Evolutionary conservation across 2,329 filamentous ascomycete species (phyloP).

Genomic region (Epichloe amarillans): DNA sequence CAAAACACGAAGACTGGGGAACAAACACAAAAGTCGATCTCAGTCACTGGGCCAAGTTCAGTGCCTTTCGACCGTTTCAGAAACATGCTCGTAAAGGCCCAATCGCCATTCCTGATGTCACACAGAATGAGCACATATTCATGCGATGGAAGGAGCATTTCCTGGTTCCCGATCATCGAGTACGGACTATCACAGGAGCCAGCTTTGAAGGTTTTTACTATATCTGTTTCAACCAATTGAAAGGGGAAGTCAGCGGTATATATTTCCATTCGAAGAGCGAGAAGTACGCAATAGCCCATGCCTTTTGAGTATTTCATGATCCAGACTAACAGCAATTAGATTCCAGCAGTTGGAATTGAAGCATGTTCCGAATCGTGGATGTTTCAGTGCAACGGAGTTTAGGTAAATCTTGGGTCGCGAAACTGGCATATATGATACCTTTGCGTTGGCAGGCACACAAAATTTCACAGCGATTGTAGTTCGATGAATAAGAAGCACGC

Average conservation of each 20-base stretch:
- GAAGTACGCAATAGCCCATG: constrained; percentile 49
- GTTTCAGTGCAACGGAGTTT: constrained; percentile 79
- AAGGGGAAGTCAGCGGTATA: constrained; percentile 78
- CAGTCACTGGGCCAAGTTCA: constrained; percentile 85
- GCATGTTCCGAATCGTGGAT: constrained; percentile 74
- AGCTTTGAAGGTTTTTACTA: constrained; percentile 99
- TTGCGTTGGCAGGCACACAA: background rate
- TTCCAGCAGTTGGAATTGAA: constrained; percentile 89
- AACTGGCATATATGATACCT: background rate
- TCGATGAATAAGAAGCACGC: background rate
- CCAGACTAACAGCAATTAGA: constrained; percentile 28
- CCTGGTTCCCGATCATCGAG: constrained; percentile 84
- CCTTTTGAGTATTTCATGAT: background rate
- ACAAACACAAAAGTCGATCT: constrained; percentile 84
- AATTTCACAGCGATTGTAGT: background rate
- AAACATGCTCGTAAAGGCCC: constrained; percentile 45
- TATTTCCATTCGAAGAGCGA: constrained; percentile 98
- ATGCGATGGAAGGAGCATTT: constrained; percentile 99
- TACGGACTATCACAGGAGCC: constrained; percentile 80
- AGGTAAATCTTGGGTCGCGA: constrained; percentile 16
- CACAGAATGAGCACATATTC: constrained; percentile 78
- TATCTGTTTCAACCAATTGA: constrained; percentile 91
- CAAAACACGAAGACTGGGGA: constrained; percentile 80
- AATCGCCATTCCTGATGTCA: constrained; percentile 50
- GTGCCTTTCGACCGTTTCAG: constrained; percentile 65